These are phyloP conservation scores for Rhododendron henanense DNA, from an alignment of 148 eudicot species.

Conservation along the genomic window DNA sequence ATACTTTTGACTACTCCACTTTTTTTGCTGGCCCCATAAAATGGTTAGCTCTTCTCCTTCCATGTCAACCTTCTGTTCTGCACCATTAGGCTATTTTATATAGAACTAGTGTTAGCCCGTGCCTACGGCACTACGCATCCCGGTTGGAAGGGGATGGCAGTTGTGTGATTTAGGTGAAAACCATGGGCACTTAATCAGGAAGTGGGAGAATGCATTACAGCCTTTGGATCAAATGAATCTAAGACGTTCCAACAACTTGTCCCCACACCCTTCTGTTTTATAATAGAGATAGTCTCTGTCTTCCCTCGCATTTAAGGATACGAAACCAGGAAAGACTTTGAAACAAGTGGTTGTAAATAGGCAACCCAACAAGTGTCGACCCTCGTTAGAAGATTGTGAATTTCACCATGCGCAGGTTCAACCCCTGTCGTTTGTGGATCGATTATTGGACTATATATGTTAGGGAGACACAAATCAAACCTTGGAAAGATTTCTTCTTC, in stretches of 20 bases:
- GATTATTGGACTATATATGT: not conserved
- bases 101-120: too few species aligned
- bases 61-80: not conserved
- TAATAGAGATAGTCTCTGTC: not conserved
- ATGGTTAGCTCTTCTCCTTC: not conserved
- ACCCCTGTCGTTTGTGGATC: not conserved
- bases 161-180: too few species aligned
- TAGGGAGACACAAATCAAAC: not conserved
- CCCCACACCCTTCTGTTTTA: too few species aligned
- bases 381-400: not conserved
- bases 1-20: not conserved
- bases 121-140: too few species aligned
- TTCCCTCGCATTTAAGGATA: not conserved
- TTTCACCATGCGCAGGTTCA: not conserved
- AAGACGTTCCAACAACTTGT: too few species aligned
- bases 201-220: too few species aligned
- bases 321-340: not conserved
- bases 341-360: not conserved
- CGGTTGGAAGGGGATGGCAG: too few species aligned
- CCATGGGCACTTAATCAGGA: too few species aligned
- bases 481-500: not conserved
- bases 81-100: not conserved
- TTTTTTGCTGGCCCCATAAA: not conserved
- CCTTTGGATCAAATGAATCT: too few species aligned
- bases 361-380: not conserved